Evolutionary conservation across 129 eudicot species (phyloP), one percentile per base, ranked within the genome.

Genomic region (Escallonia herrerae): DNA sequence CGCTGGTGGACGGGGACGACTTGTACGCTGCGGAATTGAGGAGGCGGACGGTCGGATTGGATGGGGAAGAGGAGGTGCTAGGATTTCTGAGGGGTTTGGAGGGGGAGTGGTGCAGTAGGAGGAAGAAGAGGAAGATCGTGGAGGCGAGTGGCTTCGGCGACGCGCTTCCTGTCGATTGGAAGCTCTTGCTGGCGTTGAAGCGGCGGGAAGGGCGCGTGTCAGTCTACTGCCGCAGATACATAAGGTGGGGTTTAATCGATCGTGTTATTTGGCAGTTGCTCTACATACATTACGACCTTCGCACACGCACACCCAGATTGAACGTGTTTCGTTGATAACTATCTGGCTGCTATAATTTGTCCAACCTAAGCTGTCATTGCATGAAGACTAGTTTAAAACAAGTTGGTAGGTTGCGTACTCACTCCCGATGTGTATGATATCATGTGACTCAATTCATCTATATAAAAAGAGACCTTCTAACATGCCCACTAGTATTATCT

Each of bases 81-180:
- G 81, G 68, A 64, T 64, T 84, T 66, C 56, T 84, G 71, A 54
- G 69, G 65, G 74, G 70, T 56, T 72, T 84, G 63, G 76, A 80
- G 46, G 90, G 90, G 58, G 67, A 80, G 50, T 84, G 90, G 90
- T 77, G 90, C 72, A 80, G 86, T 62, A 71, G 81, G 69, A 80
- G 90, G 77, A 84, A 68, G 77, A 80, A 72, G 76, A 80, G 86
- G 68, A 84, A 74, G 56, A 69, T 80, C 60, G 86, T 84, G 15
- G 77, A 74, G 60, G 86, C 90, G 2, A 43, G 77, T n/a, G 38
- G 48, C 43, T 71, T 84, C 10, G 90, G 86, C 12, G 81, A 80
- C 41, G 68, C 50, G 7, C 65, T 84, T 65, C 90, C 90, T 1
- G 58, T 80, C 44, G 90, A 77, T 6, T 84, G 90, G 90, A 84